These are phyloP conservation scores for Penicillium nucicola DNA, from an alignment of 495 filamentous ascomycete genomes.

Conservation along the genomic window DNA sequence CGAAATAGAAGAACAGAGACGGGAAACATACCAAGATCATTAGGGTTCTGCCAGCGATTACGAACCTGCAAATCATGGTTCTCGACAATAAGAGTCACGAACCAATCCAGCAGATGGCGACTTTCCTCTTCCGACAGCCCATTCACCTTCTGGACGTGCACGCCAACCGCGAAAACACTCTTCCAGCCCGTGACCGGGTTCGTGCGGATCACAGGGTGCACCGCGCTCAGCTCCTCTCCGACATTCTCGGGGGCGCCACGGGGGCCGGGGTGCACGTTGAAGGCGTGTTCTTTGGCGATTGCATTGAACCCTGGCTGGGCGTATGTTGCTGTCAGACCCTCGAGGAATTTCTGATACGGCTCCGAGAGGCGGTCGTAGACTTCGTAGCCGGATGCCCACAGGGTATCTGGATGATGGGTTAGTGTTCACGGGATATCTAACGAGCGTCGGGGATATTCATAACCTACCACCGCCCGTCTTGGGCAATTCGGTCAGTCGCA, in stretches of 20 bases:
- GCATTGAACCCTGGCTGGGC: constrained; percentile 58
- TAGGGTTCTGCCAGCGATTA: constrained; percentile 57
- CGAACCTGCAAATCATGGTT: constrained; percentile 81
- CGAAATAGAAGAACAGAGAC: too few relatives aligned
- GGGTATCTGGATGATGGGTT: constrained; percentile 48
- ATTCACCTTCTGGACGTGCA: constrained; percentile 60
- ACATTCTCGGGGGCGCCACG: constrained; percentile 69
- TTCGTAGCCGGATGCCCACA: constrained; percentile 77
- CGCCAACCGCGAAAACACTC: constrained; percentile 63
- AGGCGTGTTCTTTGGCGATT: constrained; percentile 51
- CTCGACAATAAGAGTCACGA: constrained; percentile 61
- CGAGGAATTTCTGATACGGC: constrained; percentile 63
- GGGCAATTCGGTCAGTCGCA: constrained; percentile 61
- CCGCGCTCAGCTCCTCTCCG: constrained; percentile 57
- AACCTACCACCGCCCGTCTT: constrained; percentile 63
- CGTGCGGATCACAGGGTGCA: constrained; percentile 74
- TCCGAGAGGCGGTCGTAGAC: constrained; percentile 72
- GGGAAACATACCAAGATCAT: constrained; percentile 50
- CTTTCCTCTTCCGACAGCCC: constrained; percentile 65
- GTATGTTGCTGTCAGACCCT: constrained; percentile 65
- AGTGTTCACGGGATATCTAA: background rate
- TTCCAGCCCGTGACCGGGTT: constrained; percentile 87
- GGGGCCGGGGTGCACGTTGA: constrained; percentile 50
- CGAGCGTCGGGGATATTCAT: background rate
- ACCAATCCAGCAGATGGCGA: constrained; percentile 58